Percentiles rank a stretch among this genome's conserved stretches.
These are phyloP conservation scores for Backusella macrospora DNA, from an alignment of 192 early-diverging fungal species.

Conservation along the genomic window DNA sequence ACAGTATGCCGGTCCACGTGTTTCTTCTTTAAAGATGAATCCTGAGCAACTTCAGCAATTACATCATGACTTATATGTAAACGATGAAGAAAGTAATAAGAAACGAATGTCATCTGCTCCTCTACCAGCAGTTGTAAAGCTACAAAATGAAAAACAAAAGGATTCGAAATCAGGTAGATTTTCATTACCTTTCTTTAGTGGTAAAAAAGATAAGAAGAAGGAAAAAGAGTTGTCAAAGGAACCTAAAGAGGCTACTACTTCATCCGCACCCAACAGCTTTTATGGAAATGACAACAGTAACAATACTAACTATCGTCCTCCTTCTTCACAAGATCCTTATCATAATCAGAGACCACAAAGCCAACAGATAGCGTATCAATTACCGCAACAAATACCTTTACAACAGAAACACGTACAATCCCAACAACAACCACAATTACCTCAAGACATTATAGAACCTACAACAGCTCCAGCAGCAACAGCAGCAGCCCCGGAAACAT, in stretches of 20 bases:
- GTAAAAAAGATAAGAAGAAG: slow-evolving; percentile 23
- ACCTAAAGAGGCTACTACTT: background rate
- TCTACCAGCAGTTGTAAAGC: background rate
- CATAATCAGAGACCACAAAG: slow-evolving; percentile 14
- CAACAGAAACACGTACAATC: background rate
- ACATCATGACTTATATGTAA: background rate
- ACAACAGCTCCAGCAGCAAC: background rate
- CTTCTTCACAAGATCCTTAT: background rate
- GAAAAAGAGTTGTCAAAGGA: background rate
- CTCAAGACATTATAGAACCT: slow-evolving; percentile 5
- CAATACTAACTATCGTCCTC: background rate
- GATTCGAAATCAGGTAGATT: background rate
- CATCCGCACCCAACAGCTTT: background rate
- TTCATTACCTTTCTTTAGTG: slow-evolving; percentile 14
- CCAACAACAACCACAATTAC: background rate
- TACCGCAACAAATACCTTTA: background rate
- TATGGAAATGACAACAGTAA: slow-evolving; percentile 3
- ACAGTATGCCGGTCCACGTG: background rate
- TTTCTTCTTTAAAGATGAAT: slow-evolving; percentile 4
- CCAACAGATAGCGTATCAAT: background rate
- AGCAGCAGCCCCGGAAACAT: background rate
- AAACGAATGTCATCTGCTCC: background rate
- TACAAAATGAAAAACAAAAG: slow-evolving; percentile 9
- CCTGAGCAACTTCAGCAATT: background rate
- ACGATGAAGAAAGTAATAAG: background rate